Evolutionary conservation across 2,329 filamentous ascomycete genomes (phyloP).

Genomic region (Ilyonectria mors-panacis): DNA sequence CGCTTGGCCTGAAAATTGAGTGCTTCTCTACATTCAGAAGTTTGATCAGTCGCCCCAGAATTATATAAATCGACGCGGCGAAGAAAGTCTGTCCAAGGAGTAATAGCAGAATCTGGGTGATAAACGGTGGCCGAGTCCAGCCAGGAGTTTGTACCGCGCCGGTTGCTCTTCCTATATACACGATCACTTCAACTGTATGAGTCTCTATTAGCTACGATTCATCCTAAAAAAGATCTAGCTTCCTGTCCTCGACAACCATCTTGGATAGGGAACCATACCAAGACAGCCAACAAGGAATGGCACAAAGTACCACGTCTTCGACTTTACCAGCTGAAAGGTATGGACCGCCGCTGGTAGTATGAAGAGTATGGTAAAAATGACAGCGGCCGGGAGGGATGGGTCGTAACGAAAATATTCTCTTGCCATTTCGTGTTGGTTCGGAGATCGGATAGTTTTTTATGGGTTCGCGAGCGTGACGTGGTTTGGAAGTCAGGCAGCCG

Average conservation of each 20-base stretch:
- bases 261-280: constrained; percentile 52
- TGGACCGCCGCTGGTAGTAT: constrained; percentile 53
- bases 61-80: constrained; percentile 62
- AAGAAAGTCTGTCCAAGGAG: constrained; percentile 56
- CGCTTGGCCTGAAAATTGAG: constrained; percentile 57
- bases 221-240: background rate
- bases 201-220: background rate
- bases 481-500: too few relatives aligned
- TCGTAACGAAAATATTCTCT: constrained; percentile 59
- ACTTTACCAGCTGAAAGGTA: constrained; percentile 54
- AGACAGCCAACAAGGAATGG: constrained; percentile 64
- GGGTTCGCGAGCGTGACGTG: too few relatives aligned
- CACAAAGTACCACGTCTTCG: constrained; percentile 64
- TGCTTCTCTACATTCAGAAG: constrained; percentile 53
- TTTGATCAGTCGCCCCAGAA: constrained; percentile 55
- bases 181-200: constrained; percentile 9
- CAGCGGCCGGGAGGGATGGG: constrained; percentile 58
- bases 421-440: background rate
- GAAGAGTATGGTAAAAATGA: constrained; percentile 57
- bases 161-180: constrained; percentile 8
- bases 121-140: constrained; percentile 49
- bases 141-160: constrained; percentile 41
- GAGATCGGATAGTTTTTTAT: too few relatives aligned
- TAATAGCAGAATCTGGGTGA: constrained; percentile 54
- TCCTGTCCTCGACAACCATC: background rate